Conservation (phyloP, 2,329 filamentous ascomycete genomes). For the Penicillium sp. region DNA sequence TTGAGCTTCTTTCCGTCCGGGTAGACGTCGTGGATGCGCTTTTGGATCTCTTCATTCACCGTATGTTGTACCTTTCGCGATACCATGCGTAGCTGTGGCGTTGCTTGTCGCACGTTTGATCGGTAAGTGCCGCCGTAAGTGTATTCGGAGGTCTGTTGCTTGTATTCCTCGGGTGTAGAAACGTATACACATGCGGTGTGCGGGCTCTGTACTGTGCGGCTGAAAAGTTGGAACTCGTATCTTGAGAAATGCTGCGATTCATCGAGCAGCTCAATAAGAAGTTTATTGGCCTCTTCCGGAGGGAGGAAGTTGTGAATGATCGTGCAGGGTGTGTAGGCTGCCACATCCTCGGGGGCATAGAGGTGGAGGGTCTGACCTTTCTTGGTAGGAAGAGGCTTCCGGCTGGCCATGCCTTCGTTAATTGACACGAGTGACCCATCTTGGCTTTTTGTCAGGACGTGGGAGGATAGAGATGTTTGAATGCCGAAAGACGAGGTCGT, state of each 20-base stretch:
- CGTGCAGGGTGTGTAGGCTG: constrained; percentile 79
- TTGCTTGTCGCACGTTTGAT: constrained; percentile 70
- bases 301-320: constrained; percentile 90
- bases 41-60: constrained; percentile 73
- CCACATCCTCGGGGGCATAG: constrained; percentile 75
- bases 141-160: constrained; percentile 71
- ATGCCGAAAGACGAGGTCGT: constrained; percentile 44
- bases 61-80: constrained; percentile 65
- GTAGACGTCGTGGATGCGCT: constrained; percentile 65
- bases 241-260: constrained; percentile 68
- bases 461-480: constrained; percentile 59
- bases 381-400: constrained; percentile 51
- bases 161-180: constrained; percentile 64
- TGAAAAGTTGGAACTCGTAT: constrained; percentile 78
- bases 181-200: constrained; percentile 84
- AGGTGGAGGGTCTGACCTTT: constrained; percentile 81
- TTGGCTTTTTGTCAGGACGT: constrained; percentile 47
- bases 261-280: constrained; percentile 69
- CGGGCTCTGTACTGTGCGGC: constrained; percentile 76
- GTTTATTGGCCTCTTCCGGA: constrained; percentile 61
- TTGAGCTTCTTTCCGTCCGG: constrained; percentile 67
- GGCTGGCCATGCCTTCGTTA: constrained; percentile 8
- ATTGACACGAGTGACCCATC: constrained; percentile 15
- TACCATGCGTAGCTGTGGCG: constrained; percentile 67
- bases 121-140: constrained; percentile 76